phyloP scores from a whole-genome alignment of 257 asterid genomes.

The Mentha longifolia region DNA sequence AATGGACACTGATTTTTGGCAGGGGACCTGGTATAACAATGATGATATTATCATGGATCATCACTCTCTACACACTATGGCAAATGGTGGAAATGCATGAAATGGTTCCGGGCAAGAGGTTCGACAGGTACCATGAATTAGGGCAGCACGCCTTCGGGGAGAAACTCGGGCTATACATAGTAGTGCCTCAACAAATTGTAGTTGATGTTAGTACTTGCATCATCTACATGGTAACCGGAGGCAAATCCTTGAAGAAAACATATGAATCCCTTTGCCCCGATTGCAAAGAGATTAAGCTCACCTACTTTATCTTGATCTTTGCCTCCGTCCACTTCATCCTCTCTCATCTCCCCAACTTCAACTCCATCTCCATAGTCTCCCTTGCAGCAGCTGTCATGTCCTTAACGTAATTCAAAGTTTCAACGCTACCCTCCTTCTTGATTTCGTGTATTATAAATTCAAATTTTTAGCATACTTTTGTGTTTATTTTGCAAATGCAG shows the following conservation, averaged over 20 bases:
- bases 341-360: constrained; percentile 54
- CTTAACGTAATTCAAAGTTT: constrained; percentile 29
- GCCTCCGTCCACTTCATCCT: constrained; percentile 47
- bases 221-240: constrained; percentile 57
- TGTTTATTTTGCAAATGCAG: constrained; percentile 6
- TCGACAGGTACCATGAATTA: constrained; percentile 55
- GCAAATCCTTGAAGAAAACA: constrained; percentile 45
- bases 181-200: constrained; percentile 51
- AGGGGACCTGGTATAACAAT: constrained; percentile 52
- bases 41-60: constrained; percentile 49
- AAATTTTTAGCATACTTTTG: not conserved
- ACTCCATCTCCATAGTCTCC: constrained; percentile 49
- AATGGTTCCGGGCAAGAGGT: constrained; percentile 50
- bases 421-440: not conserved
- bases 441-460: not conserved
- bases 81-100: constrained; percentile 64
- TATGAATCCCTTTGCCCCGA: constrained; percentile 39
- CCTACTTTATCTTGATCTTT: constrained; percentile 48
- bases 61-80: constrained; percentile 54
- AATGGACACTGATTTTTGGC: not conserved
- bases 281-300: constrained; percentile 42
- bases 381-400: constrained; percentile 56
- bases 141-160: constrained; percentile 52
- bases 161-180: constrained; percentile 51
- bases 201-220: constrained; percentile 55